Conservation (phyloP, 805 yeast genomes). For the Starmerella bacillaris region DNA sequence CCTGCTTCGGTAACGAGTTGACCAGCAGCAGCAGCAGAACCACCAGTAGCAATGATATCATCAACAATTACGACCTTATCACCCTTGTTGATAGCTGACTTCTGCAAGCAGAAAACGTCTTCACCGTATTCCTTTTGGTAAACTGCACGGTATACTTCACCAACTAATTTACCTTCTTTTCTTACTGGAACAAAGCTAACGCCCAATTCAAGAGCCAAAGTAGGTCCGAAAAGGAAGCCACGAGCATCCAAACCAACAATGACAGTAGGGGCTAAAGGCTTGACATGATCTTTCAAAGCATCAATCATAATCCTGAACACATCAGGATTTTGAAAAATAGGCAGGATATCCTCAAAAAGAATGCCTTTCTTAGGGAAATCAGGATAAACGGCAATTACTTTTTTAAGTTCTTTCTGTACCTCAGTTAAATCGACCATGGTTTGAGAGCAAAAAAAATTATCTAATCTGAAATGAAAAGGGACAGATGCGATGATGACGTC, state of each 20-base stretch:
- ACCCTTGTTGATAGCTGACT: conserved; percentile 59
- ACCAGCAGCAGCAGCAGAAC: conserved; percentile 89
- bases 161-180: conserved; percentile 91
- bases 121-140: conserved; percentile 83
- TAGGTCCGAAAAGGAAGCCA: conserved; percentile 92
- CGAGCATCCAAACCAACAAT: conserved; percentile 90
- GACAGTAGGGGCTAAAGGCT: conserved; percentile 52
- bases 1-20: conserved; percentile 50
- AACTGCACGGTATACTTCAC: conserved; percentile 50
- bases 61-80: conserved; percentile 76
- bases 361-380: conserved; percentile 90
- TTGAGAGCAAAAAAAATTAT: too few species aligned
- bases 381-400: conserved; percentile 47
- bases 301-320: conserved; percentile 63
- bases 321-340: conserved; percentile 70
- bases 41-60: conserved; percentile 96
- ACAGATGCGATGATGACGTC: too few species aligned
- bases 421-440: conserved; percentile 5
- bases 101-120: conserved; percentile 79
- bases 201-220: conserved; percentile 72
- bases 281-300: conserved; percentile 62
- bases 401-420: conserved; percentile 17
- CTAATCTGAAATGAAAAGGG: too few species aligned
- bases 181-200: conserved; percentile 92
- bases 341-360: conserved; percentile 88